phyloP scores from a whole-genome alignment of 257 asterid genomes.

The Eustoma russellianum region DNA sequence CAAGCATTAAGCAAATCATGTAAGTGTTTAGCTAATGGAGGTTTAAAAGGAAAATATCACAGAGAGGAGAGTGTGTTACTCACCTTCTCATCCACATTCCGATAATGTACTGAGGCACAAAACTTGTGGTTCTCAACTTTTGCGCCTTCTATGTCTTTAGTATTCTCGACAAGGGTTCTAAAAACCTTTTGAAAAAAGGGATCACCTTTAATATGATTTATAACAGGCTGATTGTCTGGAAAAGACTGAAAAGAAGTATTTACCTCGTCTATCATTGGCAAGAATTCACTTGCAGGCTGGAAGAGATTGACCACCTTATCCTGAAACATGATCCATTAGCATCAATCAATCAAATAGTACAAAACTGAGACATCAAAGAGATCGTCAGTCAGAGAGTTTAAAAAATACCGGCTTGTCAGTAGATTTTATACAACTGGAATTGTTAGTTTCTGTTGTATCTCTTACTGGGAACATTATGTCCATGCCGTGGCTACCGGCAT shows the following conservation, averaged over 20 bases:
- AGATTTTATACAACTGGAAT: conserved; percentile 28
- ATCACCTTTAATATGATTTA: too few relatives aligned
- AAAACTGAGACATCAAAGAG: too few relatives aligned
- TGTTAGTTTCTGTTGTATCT: conserved; percentile 15
- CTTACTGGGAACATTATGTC: conserved; percentile 72
- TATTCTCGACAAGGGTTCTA: conserved; percentile 48
- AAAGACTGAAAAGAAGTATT: not conserved
- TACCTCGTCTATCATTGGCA: conserved; percentile 87
- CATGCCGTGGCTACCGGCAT: conserved; percentile 98
- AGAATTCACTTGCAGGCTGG: conserved; percentile 85
- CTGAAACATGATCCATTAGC: conserved; percentile 21
- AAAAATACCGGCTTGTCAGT: conserved; percentile 44
- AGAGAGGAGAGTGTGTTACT: conserved; percentile 10
- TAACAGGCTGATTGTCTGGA: not conserved
- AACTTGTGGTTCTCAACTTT: conserved; percentile 91
- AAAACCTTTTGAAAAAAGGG: conserved; percentile 44
- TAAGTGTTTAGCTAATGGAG: not conserved
- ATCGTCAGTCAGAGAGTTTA: too few relatives aligned
- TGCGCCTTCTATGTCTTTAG: conserved; percentile 61
- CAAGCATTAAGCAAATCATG: conserved; percentile 2
- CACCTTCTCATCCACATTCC: conserved; percentile 81
- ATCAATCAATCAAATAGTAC: too few relatives aligned
- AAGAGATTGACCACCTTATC: conserved; percentile 72
- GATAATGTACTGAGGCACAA: conserved; percentile 86
- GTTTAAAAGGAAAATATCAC: not conserved